phyloP scores from a whole-genome alignment of 2,329 filamentous ascomycete species.

The Ceratocystis alfenasii region DNA sequence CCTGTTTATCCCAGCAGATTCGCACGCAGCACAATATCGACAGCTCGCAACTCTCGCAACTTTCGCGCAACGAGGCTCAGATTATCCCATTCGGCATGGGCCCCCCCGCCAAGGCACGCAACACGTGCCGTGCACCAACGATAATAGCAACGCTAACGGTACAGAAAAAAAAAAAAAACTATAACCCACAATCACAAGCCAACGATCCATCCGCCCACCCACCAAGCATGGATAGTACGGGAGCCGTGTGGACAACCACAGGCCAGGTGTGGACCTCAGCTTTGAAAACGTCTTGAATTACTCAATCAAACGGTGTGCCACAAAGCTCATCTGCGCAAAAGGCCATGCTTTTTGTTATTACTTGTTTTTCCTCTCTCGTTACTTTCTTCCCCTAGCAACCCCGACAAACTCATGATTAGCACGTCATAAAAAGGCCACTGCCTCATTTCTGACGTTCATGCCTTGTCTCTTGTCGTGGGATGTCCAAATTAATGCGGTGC shows the following conservation, averaged over 20 bases:
- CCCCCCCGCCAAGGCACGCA: neutral
- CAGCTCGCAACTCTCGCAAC: neutral
- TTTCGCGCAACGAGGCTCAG: slow-evolving; percentile 3
- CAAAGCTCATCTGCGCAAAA: neutral
- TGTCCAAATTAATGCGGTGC: too few relatives aligned
- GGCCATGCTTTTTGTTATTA: neutral
- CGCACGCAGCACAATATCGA: neutral
- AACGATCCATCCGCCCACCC: too few relatives aligned
- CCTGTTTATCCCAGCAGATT: too few relatives aligned
- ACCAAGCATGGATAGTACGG: neutral
- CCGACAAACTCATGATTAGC: neutral
- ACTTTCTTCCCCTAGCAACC: neutral
- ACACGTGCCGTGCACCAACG: slow-evolving; percentile 2
- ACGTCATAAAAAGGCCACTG: neutral
- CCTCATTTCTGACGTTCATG: neutral
- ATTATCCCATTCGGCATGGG: neutral
- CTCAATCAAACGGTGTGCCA: slow-evolving; percentile 1
- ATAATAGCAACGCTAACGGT: slow-evolving; percentile 7
- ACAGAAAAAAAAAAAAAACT: neutral
- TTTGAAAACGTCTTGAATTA: neutral
- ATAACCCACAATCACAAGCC: neutral
- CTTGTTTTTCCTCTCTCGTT: neutral
- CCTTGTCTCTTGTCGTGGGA: too few relatives aligned
- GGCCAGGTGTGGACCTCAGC: neutral
- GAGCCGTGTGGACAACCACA: slow-evolving; percentile 4